Conservation (phyloP, 2,329 filamentous ascomycete genomes). For the Diaporthe sp. region DNA sequence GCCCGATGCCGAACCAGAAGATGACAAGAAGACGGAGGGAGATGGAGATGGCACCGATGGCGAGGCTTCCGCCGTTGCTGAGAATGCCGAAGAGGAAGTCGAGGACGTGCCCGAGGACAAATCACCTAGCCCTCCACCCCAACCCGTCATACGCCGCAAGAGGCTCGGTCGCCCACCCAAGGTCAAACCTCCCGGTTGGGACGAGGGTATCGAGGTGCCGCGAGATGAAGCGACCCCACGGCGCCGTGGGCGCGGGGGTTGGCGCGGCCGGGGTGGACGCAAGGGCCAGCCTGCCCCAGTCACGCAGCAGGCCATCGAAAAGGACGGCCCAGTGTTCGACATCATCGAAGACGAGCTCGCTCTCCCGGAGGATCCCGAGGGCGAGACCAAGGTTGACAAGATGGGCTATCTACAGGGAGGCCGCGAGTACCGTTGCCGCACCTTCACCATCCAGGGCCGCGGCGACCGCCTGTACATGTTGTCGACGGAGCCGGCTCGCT, state of each 20-base stretch:
- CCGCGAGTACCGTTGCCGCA: slow-evolving; percentile 94
- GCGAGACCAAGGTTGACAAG: slow-evolving; percentile 95
- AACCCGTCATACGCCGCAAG: slow-evolving; percentile 78
- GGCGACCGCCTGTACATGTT: slow-evolving; percentile 95
- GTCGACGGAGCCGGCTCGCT: slow-evolving; percentile 96
- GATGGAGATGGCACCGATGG: slow-evolving; percentile 53
- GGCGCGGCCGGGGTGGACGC: slow-evolving; percentile 76
- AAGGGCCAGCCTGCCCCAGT: slow-evolving; percentile 80
- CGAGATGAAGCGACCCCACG: slow-evolving; percentile 72
- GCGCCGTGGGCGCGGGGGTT: slow-evolving; percentile 77
- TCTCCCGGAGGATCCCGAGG: slow-evolving; percentile 87
- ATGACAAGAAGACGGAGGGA: slow-evolving; percentile 50
- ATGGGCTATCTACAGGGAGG: slow-evolving; percentile 85
- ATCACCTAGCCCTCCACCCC: slow-evolving; percentile 69
- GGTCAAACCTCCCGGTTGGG: slow-evolving; percentile 85
- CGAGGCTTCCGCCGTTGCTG: slow-evolving; percentile 58
- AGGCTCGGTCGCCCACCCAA: slow-evolving; percentile 89
- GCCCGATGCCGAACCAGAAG: slow-evolving; percentile 59
- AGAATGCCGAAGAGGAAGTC: slow-evolving; percentile 50
- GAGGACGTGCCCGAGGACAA: slow-evolving; percentile 56
- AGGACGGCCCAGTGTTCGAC: slow-evolving; percentile 91
- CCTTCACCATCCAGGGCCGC: slow-evolving; percentile 89
- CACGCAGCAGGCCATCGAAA: slow-evolving; percentile 89
- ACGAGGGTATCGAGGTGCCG: slow-evolving; percentile 71
- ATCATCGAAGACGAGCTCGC: slow-evolving; percentile 94